A percentile compares a stretch with the other conserved stretches of the same genome.
These are phyloP conservation scores for Pleurotus pulmonarius DNA, from an alignment of 768 basidiomycete species.

Conservation along the genomic window DNA sequence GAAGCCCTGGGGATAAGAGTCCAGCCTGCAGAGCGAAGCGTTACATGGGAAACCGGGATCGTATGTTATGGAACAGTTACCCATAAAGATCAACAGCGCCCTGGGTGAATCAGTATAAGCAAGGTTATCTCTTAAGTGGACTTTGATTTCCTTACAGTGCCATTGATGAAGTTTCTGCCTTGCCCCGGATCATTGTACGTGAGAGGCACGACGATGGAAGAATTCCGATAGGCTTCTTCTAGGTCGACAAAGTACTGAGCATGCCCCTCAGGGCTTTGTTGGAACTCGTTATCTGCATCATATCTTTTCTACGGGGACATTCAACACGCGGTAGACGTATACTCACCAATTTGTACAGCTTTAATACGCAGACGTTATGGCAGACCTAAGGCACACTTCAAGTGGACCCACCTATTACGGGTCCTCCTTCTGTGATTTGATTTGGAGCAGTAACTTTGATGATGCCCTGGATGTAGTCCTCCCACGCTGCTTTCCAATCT, in stretches of 20 bases:
- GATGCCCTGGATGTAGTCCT: constrained; percentile 67
- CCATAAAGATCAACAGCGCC: constrained; percentile 78
- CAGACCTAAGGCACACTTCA: neutral
- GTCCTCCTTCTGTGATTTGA: constrained; percentile 70
- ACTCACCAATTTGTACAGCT: constrained; percentile 56
- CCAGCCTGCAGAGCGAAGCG: constrained; percentile 25
- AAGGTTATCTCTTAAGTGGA: neutral
- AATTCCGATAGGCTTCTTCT: constrained; percentile 48
- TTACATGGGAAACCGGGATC: neutral
- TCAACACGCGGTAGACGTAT: neutral
- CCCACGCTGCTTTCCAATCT: constrained; percentile 70
- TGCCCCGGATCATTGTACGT: constrained; percentile 71
- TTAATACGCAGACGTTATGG: neutral
- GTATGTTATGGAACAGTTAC: constrained; percentile 25
- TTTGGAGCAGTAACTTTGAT: constrained; percentile 56
- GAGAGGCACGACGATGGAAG: constrained; percentile 64
- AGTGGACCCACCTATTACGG: constrained; percentile 57
- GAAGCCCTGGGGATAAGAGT: constrained; percentile 75
- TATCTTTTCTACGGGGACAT: neutral
- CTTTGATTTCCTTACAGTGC: constrained; percentile 42
- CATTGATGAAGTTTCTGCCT: constrained; percentile 62
- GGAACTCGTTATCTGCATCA: constrained; percentile 65
- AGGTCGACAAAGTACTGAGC: constrained; percentile 64
- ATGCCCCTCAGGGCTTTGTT: constrained; percentile 40
- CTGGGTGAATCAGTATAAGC: constrained; percentile 21